phyloP scores from a whole-genome alignment of 768 basidiomycete species.

The Calocera viscosa region DNA sequence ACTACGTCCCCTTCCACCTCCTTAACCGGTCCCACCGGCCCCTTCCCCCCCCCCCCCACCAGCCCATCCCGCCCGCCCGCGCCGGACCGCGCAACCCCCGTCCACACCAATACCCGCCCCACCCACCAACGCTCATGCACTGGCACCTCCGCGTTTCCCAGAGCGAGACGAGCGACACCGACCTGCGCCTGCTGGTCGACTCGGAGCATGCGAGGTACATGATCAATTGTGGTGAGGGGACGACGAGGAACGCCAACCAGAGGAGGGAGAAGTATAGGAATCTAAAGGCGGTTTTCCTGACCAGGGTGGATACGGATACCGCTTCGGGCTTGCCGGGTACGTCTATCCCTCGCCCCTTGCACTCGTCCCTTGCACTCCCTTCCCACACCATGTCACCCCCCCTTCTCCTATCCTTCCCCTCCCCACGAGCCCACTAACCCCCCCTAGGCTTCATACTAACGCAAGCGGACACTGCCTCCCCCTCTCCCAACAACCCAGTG shows the following conservation, averaged over 20 bases:
- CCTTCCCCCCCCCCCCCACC: too few relatives aligned
- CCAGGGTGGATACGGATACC: conserved; percentile 48
- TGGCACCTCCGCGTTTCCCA: conserved; percentile 23
- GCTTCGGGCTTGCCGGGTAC: conserved; percentile 63
- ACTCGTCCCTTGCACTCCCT: background rate
- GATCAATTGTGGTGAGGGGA: conserved; percentile 78
- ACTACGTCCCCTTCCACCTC: too few relatives aligned
- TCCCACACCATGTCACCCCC: background rate
- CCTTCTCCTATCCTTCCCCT: conserved; percentile 35
- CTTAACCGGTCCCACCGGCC: too few relatives aligned
- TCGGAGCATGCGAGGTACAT: conserved; percentile 75
- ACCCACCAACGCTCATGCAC: conserved; percentile 4
- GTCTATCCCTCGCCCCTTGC: conserved; percentile 18
- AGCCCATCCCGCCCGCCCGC: too few relatives aligned
- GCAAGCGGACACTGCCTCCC: conserved; percentile 55
- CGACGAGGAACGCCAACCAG: conserved; percentile 60
- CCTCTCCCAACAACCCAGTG: conserved; percentile 12
- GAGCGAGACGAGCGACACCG: conserved; percentile 45
- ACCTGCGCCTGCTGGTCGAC: conserved; percentile 58
- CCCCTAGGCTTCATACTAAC: conserved; percentile 61
- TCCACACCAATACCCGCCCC: too few relatives aligned
- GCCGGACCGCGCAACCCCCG: too few relatives aligned
- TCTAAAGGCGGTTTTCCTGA: conserved; percentile 59
- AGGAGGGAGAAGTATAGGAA: conserved; percentile 52
- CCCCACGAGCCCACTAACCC: conserved; percentile 27